phyloP scores from a whole-genome alignment of 2,329 filamentous ascomycete genomes.

The Thyridium curvatum region DNA sequence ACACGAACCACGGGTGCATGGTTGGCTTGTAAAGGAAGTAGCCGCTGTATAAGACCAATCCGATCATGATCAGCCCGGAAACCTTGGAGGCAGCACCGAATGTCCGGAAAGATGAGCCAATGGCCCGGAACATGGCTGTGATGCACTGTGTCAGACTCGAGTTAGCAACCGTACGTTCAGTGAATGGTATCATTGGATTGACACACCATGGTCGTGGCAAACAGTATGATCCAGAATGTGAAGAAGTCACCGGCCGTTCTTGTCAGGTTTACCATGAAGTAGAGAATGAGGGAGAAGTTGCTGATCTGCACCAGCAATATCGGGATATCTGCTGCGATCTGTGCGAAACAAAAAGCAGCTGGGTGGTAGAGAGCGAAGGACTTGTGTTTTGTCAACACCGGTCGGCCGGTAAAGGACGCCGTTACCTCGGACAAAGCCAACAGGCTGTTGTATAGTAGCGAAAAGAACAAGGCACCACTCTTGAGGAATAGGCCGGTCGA shows the following conservation, averaged over 20 bases:
- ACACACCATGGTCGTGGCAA: constrained; percentile 44
- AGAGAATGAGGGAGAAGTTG: constrained; percentile 65
- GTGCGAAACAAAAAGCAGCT: constrained; percentile 49
- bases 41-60: constrained; percentile 62
- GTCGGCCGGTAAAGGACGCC: not conserved
- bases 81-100: constrained; percentile 58
- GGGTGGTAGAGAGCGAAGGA: constrained; percentile 48
- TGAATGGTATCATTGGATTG: too few species aligned
- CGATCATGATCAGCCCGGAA: constrained; percentile 48
- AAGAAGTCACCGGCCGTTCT: constrained; percentile 62
- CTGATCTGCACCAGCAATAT: constrained; percentile 58
- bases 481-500: constrained; percentile 58
- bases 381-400: constrained; percentile 27
- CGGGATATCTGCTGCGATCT: constrained; percentile 53
- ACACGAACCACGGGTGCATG: constrained; percentile 57
- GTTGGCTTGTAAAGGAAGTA: constrained; percentile 54
- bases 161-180: too few species aligned
- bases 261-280: constrained; percentile 71
- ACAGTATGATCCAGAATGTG: constrained; percentile 51
- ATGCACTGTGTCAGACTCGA: too few species aligned
- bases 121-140: constrained; percentile 51
- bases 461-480: constrained; percentile 42
- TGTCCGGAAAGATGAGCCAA: constrained; percentile 52
- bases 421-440: constrained; percentile 68
- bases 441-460: constrained; percentile 50